A percentile compares a stretch with the other conserved stretches of the same genome.
These are phyloP conservation scores for Juncus effusus DNA, from an alignment of 176 grass and related monocot species.

Conservation along the genomic window DNA sequence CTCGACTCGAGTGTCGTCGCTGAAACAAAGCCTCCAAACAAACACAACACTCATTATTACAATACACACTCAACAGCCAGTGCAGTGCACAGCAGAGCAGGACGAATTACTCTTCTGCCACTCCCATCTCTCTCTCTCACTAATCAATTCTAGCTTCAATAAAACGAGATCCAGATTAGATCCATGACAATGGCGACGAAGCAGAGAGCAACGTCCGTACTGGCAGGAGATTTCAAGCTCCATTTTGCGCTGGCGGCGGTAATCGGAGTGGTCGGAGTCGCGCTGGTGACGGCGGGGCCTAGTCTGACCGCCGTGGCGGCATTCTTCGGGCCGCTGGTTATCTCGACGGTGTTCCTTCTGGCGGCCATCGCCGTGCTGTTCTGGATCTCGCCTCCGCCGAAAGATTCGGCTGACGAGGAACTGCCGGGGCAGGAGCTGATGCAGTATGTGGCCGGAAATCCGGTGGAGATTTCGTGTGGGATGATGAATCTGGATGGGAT, in stretches of 20 bases:
- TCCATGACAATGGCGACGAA: slow-evolving; percentile 21
- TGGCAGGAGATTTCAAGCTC: slow-evolving; percentile 19
- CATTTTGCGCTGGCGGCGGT: slow-evolving; percentile 15
- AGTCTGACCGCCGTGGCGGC: slow-evolving; percentile 25
- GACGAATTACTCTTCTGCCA: slow-evolving; percentile 4
- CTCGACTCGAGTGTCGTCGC: background rate
- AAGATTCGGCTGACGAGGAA: slow-evolving; percentile 8
- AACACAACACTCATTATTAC: no score
- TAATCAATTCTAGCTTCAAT: no score
- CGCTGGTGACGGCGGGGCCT: slow-evolving; percentile 27
- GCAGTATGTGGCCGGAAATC: slow-evolving; percentile 29
- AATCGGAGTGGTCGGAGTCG: slow-evolving; percentile 2
- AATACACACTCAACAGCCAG: no score
- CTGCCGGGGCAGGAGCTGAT: slow-evolving; percentile 29
- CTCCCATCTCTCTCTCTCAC: slow-evolving; percentile 10
- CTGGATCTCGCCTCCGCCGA: slow-evolving; percentile 35
- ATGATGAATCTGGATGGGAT: background rate
- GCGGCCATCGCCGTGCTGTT: slow-evolving; percentile 34
- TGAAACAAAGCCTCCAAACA: background rate
- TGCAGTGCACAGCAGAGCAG: no score
- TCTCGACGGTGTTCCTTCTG: slow-evolving; percentile 41
- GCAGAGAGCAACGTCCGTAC: slow-evolving; percentile 8
- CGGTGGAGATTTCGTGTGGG: slow-evolving; percentile 20
- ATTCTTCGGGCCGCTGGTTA: slow-evolving; percentile 43
- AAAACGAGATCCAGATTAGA: background rate